These are phyloP conservation scores for Aspergillus transmontanensis DNA, from an alignment of 2,329 filamentous ascomycete genomes.

Conservation along the genomic window DNA sequence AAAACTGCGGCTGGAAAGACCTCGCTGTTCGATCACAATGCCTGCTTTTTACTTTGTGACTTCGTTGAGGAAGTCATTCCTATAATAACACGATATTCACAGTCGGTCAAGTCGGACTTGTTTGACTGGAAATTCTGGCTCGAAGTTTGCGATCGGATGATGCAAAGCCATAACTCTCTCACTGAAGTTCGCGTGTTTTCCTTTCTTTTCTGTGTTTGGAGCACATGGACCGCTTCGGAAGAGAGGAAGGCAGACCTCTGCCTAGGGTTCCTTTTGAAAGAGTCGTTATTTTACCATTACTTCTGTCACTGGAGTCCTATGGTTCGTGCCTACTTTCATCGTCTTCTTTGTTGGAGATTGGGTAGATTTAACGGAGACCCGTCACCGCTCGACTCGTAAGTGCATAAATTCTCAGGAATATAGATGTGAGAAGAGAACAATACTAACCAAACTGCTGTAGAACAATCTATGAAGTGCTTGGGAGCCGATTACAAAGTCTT, in stretches of 20 bases:
- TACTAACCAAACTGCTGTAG: conserved; percentile 46
- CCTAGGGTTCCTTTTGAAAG: conserved; percentile 72
- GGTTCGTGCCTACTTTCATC: conserved; percentile 91
- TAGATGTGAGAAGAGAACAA: neutral
- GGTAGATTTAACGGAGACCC: conserved; percentile 72
- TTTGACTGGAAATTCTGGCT: conserved; percentile 79
- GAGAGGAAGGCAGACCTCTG: conserved; percentile 71
- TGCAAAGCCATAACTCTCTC: conserved; percentile 83
- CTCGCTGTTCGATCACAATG: conserved; percentile 77
- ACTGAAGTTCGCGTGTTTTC: conserved; percentile 84
- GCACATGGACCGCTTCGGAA: conserved; percentile 66
- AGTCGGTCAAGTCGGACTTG: conserved; percentile 47
- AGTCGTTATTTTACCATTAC: conserved; percentile 74
- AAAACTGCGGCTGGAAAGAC: conserved; percentile 74
- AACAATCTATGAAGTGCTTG: conserved; percentile 69
- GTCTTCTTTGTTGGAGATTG: conserved; percentile 84
- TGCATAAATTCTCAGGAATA: conserved; percentile 21
- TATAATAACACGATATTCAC: conserved; percentile 64
- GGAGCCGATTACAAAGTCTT: conserved; percentile 67
- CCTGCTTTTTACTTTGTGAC: conserved; percentile 88
- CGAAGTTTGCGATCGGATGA: conserved; percentile 74
- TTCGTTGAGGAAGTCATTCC: conserved; percentile 80
- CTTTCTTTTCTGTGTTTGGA: conserved; percentile 80
- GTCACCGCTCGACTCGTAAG: conserved; percentile 68
- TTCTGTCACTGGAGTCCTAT: conserved; percentile 97